A percentile compares a stretch with the other conserved stretches of the same genome.
Conservation (phyloP, 257 asterid genomes). For the Solanum medicagineum region DNA sequence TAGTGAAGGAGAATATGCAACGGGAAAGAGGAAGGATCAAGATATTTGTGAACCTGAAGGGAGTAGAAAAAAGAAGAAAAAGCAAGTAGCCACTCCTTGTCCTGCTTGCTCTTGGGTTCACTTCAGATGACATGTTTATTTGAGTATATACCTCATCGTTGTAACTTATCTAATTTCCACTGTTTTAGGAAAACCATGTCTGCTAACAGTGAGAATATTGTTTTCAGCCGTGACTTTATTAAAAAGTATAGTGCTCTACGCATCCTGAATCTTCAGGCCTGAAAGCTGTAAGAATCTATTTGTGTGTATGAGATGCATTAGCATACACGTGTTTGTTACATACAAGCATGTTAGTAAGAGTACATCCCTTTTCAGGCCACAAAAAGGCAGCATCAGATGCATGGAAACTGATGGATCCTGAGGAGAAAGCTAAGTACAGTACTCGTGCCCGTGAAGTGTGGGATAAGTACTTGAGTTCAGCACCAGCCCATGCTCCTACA, state of each 20-base stretch:
- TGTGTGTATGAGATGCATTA: no score
- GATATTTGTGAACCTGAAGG: slow-evolving; percentile 56
- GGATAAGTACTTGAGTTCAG: no score
- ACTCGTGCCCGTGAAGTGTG: no score
- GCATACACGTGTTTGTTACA: no score
- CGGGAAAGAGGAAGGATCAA: slow-evolving; percentile 47
- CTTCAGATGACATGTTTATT: slow-evolving; percentile 47
- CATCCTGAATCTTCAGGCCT: slow-evolving; percentile 96
- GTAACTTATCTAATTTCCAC: not conserved
- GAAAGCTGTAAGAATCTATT: slow-evolving; percentile 48
- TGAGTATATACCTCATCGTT: not conserved
- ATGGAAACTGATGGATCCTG: no score
- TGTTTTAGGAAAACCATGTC: not conserved
- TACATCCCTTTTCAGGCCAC: no score
- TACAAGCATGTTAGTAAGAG: no score
- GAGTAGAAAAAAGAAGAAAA: slow-evolving; percentile 66
- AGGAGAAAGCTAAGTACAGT: no score
- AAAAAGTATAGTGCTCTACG: slow-evolving; percentile 77
- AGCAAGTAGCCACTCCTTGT: slow-evolving; percentile 59
- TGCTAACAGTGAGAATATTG: slow-evolving; percentile 5
- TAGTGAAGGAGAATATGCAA: slow-evolving; percentile 40
- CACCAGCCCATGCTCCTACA: no score
- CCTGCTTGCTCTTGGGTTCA: slow-evolving; percentile 99
- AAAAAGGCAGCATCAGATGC: no score
- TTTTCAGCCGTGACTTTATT: slow-evolving; percentile 75